These are phyloP conservation scores for Ceratonia siliqua DNA, from an alignment of 306 rosid genomes.

Conservation along the genomic window DNA sequence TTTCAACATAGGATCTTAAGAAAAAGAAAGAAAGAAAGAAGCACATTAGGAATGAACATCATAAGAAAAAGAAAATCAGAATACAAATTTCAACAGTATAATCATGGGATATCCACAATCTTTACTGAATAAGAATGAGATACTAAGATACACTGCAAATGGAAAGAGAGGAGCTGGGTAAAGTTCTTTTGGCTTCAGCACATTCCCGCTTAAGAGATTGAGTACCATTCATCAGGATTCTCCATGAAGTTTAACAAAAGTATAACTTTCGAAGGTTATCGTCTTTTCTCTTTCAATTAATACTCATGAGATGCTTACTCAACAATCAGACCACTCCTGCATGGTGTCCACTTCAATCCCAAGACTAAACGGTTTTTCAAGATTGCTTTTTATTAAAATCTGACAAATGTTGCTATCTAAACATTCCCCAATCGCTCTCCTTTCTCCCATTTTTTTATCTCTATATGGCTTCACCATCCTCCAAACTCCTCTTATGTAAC, in stretches of 20 bases:
- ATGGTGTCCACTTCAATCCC: not conserved
- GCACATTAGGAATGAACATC: slow-evolving; percentile 1
- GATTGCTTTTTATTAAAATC: not conserved
- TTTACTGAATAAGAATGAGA: not conserved
- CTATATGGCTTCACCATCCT: too few species aligned
- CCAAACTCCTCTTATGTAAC: too few species aligned
- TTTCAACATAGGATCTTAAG: slow-evolving; percentile 1
- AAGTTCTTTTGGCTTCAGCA: not conserved
- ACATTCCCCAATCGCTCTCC: not conserved
- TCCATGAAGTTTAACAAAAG: not conserved
- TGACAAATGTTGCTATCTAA: not conserved
- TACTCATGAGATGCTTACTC: not conserved
- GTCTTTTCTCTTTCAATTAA: not conserved
- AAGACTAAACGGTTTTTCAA: not conserved
- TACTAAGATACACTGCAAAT: not conserved
- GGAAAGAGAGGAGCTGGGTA: not conserved
- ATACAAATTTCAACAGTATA: slow-evolving; percentile 3
- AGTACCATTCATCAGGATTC: not conserved
- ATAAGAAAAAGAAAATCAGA: slow-evolving; percentile 15
- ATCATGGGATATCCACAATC: not conserved
- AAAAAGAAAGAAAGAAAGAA: slow-evolving; percentile 28
- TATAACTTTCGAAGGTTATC: not conserved
- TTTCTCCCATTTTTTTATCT: too few species aligned
- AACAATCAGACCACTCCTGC: not conserved
- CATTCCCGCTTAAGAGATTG: not conserved